These are phyloP conservation scores for Daedaleopsis nitida DNA, from an alignment of 768 basidiomycete genomes.

Conservation along the genomic window DNA sequence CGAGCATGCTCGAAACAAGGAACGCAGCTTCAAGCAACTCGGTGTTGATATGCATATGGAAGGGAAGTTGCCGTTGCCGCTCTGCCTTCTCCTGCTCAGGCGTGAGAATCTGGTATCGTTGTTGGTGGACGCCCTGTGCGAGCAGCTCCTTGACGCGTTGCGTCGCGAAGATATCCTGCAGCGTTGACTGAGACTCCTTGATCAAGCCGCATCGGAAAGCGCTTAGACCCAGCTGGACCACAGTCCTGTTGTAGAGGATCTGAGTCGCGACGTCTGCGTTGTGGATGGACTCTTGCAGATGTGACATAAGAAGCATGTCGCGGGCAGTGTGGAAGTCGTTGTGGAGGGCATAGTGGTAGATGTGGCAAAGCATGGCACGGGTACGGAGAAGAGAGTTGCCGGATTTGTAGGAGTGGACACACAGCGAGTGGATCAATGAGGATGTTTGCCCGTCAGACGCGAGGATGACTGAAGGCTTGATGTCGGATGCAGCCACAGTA, in stretches of 20 bases:
- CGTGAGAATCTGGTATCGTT: slow-evolving; percentile 81
- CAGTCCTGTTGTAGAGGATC: slow-evolving; percentile 96
- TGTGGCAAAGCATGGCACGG: slow-evolving; percentile 95
- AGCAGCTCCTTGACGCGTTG: slow-evolving; percentile 97
- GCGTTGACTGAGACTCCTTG: slow-evolving; percentile 87
- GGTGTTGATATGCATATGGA: slow-evolving; percentile 99
- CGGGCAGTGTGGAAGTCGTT: slow-evolving; percentile 97
- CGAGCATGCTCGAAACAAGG: slow-evolving; percentile 97
- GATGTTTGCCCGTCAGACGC: slow-evolving; percentile 58
- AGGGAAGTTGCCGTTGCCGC: slow-evolving; percentile 92
- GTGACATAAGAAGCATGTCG: slow-evolving; percentile 98
- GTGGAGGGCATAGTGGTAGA: slow-evolving; percentile 95
- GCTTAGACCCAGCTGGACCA: slow-evolving; percentile 95
- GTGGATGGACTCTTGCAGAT: slow-evolving; percentile 94
- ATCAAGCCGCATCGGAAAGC: slow-evolving; percentile 96
- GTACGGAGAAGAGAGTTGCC: slow-evolving; percentile 92
- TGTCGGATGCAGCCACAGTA: slow-evolving; percentile 55
- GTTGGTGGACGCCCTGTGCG: slow-evolving; percentile 94
- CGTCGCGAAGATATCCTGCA: slow-evolving; percentile 95
- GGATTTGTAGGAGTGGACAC: slow-evolving; percentile 90
- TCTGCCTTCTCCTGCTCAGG: slow-evolving; percentile 98
- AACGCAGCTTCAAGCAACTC: slow-evolving; percentile 97
- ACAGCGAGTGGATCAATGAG: slow-evolving; percentile 83
- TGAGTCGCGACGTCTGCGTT: slow-evolving; percentile 97
- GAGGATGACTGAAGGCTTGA: slow-evolving; percentile 66